Base-by-base conservation (phyloP, 805 yeast genomes). In the Spathaspora girioi region DNA sequence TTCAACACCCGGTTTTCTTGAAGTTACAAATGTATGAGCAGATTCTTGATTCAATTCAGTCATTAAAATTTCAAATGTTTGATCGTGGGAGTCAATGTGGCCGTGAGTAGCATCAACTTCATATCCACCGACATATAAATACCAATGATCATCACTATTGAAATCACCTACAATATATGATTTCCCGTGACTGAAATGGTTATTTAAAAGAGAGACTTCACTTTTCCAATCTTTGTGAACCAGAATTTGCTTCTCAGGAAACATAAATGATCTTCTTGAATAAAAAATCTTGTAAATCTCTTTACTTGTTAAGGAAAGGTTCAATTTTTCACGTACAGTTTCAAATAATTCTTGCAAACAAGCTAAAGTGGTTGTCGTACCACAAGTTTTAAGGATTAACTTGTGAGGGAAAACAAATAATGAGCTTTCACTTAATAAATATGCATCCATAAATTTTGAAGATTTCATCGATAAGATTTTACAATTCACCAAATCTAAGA, bases 221-320 rank as follows among this genome's bases (percentile, higher is more conserved):
- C 81, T 83, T 40, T 78, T 74, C 99, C 99, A 93, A 60, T 83
- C 84, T 52, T 80, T 80, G 67, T 93, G 98, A 47, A 96, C 84
- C 52, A 83, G 82, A 45, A 78, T 75, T 71, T 93, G 99, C 62
- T 79, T 83, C 42, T 84, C 82, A 9, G 98, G 99, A 67, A 91
- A 93, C 93, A 93, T 85, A 69, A 92, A 92, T 38, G 90, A 80
- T 67, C 97, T 83, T 66, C 97, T 82, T 4, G 97, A 90, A 69
- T 94, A 93, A 61, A 93, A 91, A 5, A 90, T 83, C 58, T 86
- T 80, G 68, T 78, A 80, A 26, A 68, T 65, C 6, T 52, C 47
- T 31, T 50, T 49, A 19, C 55, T 26, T 12, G 48, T 50, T 6
- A 51, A 14, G 6, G 40, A 42, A n/a, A 54, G 38, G 32, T 80